Evolutionary conservation across 2,329 filamentous ascomycete genomes (phyloP), one percentile per base, ranked within the genome.

Genomic region (Chrysoporthe cubensis): DNA sequence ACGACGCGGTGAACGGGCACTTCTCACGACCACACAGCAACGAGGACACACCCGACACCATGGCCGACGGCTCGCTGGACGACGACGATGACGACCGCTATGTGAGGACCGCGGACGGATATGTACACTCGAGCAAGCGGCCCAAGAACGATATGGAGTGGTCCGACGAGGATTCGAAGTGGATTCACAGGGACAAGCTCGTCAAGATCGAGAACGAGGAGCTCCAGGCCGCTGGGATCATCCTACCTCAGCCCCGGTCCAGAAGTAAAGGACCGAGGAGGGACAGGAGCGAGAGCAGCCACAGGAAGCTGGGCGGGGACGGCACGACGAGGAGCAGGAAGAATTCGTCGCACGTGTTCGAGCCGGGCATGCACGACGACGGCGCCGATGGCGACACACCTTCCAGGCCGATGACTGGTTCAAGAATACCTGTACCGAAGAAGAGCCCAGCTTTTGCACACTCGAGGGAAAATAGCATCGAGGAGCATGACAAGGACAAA

Each of bases 151-250:
- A 80, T 34, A 74, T 77, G 50, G 65, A 71, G 44, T 68, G 72
- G 32, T 80, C 83, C 44, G 80, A 83, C 44, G 89, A 91, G 69
- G 84, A 88, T 69, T 91, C 89, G 43, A 90, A 92, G 77, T 96
- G 92, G 92, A 95, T 96, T 73, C 92, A 96, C 75, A 84, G 92
- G 66, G 92, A 96, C 79, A 95, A 95, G 79, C 80, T 96, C 70
- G 92, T 91, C 65, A 88, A 87, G 75, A 96, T 95, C 72, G 92
- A 96, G 79, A 95, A 83, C 72, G 86, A 90, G 74, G 92, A 96
- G 79, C 84, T 96, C 70, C 90, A 93, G 76, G 91, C 91, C 68
- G 91, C 91, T 7, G 92, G 92, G 42, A 89, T 94, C 73, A 82
- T 86, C 62, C 75, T 90, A 69, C 83, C 88, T 71, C 80, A 83